Base-by-base conservation (phyloP, 345 rosid genomes). In the Gossypium ekmanianum region DNA sequence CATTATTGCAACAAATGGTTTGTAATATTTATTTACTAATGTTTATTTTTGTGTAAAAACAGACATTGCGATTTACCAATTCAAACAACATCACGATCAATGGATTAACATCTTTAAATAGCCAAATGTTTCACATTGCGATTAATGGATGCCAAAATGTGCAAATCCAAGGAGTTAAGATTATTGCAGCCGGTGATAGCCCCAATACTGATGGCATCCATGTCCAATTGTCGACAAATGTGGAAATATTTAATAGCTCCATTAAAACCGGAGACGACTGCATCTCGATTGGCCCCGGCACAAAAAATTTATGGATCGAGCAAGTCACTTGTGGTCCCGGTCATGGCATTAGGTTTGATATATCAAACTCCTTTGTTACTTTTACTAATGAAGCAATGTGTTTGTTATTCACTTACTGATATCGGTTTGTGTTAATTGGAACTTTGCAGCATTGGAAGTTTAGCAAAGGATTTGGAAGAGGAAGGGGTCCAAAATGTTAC, bases 401-500 rank as follows among this genome's bases (percentile, higher is more conserved):
- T 26, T 13, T 24, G 0, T 56, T 10, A 0, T 34, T 34, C 43
- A 9, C 24, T 69, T 16, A 48, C 57, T 11, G 4, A 58, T 58
- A 58, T 58, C 10, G 2, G 62, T 1, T 54, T 54, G 50, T 71
- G 16, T n/a, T 72, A 13, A 34, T 56, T 73, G 26, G 9, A 39
- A 24, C 14, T 26, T 27, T 79, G 71, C 85, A 89, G 96, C 80
- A 89, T 87, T 50, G 90, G 93, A 44, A 87, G 89, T 72, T 71
- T 87, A 66, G 96, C 69, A 0, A 87, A 81, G 78, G 79, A 75
- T 1, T 2, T 11, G 61, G 63, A 85, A 1, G 90, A 89, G 72
- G 61, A 79, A n/a, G 96, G 96, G 1, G 91, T 91, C 7, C 77
- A 63, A 76, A 87, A 88, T 48, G 85, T 88, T 56, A 85, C 88